Base-by-base conservation (phyloP, 1,139 yeast genomes). In the Hyphopichia pseudoburtonii region DNA sequence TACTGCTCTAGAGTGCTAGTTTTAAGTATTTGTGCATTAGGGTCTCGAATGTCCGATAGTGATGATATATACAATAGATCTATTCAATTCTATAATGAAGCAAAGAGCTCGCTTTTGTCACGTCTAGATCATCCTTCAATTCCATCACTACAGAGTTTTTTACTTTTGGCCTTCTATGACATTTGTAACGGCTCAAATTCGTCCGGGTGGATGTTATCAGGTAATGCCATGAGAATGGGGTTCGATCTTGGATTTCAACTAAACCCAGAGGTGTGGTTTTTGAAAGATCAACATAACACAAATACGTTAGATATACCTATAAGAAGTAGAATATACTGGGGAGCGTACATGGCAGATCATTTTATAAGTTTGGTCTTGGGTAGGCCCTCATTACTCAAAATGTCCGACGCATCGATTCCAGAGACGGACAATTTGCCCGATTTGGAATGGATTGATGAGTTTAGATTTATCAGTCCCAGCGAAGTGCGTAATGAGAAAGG, bases 311-410 rank as follows among this genome's bases (percentile, higher is more conserved):
- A 78, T 50, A 66, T 74, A 10, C 77, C 73, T 30, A 79, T 80
- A 39, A 64, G 83, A 43, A 71, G 80, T 32, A 60, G 86, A 44
- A 76, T 80, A 7, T 80, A 77, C 51, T 80, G 86, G 86, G 86
- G 86, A 2, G 71, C 81, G 36, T 80, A 75, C 48, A 64, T 80
- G 45, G 82, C 84, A 3, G 86, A 80, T 50, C 83, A 79, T 48
- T 76, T 80, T 46, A 76, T 80, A 19, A 73, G 82, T 51, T 57
- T 80, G 34, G 61, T 80, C 35, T 55, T 80, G 36, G 86, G 86
- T 2, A 57, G 86, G 34, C 82, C 84, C 0, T 73, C 82, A 1
- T 60, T 78, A 2, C 57, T 80, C 40, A 77, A 78, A 45, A 63
- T 75, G 35, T 69, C 75, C 29, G 83, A 80, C 49, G 77, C 84